These are phyloP conservation scores for Termitomyces sp. DNA, from an alignment of 768 basidiomycete genomes.

Conservation along the genomic window DNA sequence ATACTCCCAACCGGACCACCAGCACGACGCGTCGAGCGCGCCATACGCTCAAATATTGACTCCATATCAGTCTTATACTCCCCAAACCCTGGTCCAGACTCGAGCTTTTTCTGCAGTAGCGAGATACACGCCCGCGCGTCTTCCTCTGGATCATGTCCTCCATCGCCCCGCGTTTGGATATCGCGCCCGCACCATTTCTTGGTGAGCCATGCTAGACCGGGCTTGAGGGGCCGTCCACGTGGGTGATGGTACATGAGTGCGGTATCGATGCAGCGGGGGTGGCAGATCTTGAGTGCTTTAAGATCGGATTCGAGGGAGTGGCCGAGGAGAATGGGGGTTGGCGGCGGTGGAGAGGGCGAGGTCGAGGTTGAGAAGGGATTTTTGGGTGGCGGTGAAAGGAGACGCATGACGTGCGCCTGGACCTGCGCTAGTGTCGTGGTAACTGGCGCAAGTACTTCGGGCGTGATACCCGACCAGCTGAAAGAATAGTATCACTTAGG, in stretches of 20 bases:
- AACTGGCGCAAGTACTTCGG: constrained; percentile 56
- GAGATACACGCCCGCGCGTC: constrained; percentile 89
- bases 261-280: constrained; percentile 88
- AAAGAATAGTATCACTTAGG: neutral
- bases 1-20: constrained; percentile 37
- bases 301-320: constrained; percentile 97
- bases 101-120: constrained; percentile 76
- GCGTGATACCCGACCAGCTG: constrained; percentile 94
- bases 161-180: constrained; percentile 81
- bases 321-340: constrained; percentile 79
- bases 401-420: constrained; percentile 60
- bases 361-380: constrained; percentile 42
- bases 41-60: constrained; percentile 84
- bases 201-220: constrained; percentile 94
- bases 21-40: constrained; percentile 37
- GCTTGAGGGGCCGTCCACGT: constrained; percentile 88
- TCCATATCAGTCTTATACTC: constrained; percentile 84
- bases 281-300: constrained; percentile 79
- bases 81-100: constrained; percentile 75
- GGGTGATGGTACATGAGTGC: constrained; percentile 90
- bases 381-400: constrained; percentile 47
- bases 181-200: constrained; percentile 89
- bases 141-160: constrained; percentile 92
- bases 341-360: constrained; percentile 28
- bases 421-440: constrained; percentile 79